These are phyloP conservation scores for Phyllachora maydis DNA, from an alignment of 2,329 filamentous ascomycete species.

Conservation along the genomic window DNA sequence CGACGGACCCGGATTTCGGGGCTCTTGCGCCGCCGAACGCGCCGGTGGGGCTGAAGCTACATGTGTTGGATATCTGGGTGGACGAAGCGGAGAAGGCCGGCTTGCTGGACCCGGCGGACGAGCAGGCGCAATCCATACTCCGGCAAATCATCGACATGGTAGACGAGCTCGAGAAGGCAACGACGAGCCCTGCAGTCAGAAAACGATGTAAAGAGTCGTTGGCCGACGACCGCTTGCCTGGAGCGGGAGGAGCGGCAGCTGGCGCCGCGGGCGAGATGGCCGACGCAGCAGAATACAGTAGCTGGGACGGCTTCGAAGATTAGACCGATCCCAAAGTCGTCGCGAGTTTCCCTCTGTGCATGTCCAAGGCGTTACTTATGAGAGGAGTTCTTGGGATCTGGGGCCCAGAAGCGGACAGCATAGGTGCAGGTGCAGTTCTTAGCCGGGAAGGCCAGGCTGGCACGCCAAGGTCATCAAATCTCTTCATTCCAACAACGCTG, in stretches of 20 bases:
- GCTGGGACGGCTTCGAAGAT: slow-evolving; percentile 52
- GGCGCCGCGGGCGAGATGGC: slow-evolving; percentile 14
- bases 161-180: slow-evolving; percentile 29
- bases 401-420: too few relatives aligned
- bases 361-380: too few relatives aligned
- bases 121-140: slow-evolving; percentile 21
- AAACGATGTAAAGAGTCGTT: slow-evolving; percentile 48
- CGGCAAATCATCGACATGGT: slow-evolving; percentile 31
- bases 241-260: slow-evolving; percentile 14
- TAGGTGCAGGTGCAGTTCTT: too few relatives aligned
- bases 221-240: slow-evolving; percentile 51
- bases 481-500: too few relatives aligned
- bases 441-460: too few relatives aligned
- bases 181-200: slow-evolving; percentile 51
- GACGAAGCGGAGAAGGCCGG: slow-evolving; percentile 67
- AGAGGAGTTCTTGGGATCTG: too few relatives aligned
- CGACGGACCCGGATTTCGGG: slow-evolving; percentile 10
- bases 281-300: slow-evolving; percentile 16
- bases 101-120: slow-evolving; percentile 20
- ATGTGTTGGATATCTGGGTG: slow-evolving; percentile 77
- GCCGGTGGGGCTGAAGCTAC: slow-evolving; percentile 68
- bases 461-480: too few relatives aligned
- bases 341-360: too few relatives aligned
- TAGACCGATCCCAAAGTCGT: too few relatives aligned
- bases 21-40: slow-evolving; percentile 25